Evolutionary conservation across 495 filamentous ascomycete genomes (phyloP), one percentile per base, ranked within the genome.

Genomic region (Venustampulla echinocandica): DNA sequence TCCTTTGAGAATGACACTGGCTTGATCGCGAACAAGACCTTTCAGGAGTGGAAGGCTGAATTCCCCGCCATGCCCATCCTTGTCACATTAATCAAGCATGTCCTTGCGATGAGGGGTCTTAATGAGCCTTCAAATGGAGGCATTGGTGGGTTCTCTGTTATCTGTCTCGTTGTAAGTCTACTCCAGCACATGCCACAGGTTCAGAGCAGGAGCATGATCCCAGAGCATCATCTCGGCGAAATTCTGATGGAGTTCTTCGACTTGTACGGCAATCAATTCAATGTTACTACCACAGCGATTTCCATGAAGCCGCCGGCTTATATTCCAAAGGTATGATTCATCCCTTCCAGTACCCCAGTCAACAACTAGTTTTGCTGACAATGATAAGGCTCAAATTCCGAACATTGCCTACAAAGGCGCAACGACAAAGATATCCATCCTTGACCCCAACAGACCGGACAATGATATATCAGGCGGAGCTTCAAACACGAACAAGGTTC

Each of bases 1-100:
- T 96, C 90, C 0, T 95, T 98, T 58, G 93, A 98, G 64, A 97
- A 96, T 56, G 62, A 78, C 20, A 84, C 80, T 30, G 92, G 92
- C 3, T 49, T 95, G 19, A 61, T 74, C 2, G 89, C 90, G 17
- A 85, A 89, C 53, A 57, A 76, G 13, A 95, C 86, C 0, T 95
- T 94, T 58, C 64, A 76, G 36, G 58, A 63, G 0, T 98, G 92
- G 92, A 87, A 84, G 53, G 42, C 64, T 6, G 68, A 78, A 35
- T 95, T 80, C 54, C 90, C 90, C 0, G 77, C 74, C 1, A 88
- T 97, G 85, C 85, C 85, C 1, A 70, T 83, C 28, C 64, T 98
- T 17, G 83, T 92, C 10, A 77, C 85, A 0, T 51, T 98, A 19
- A 77, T 98, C 64, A 98, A 98, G 64, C 93, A 97, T 44, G 89